Conservation (phyloP, 1,284 basidiomycete genomes). For the Puccinia coronata region DNA sequence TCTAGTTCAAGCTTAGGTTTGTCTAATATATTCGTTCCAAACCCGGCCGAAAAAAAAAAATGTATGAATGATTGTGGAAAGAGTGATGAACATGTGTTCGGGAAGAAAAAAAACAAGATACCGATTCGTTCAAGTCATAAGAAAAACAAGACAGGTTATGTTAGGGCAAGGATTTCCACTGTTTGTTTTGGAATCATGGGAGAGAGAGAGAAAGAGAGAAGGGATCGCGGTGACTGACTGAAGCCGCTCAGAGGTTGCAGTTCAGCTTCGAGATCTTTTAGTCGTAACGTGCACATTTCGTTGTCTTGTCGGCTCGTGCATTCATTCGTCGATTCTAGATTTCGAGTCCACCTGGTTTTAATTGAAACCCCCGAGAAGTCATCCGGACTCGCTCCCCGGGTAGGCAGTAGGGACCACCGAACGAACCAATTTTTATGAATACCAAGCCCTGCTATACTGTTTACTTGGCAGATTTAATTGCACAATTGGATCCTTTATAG, state of each 20-base stretch:
- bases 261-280: constrained; percentile 17
- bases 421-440: too few relatives aligned
- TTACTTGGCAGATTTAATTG: too few relatives aligned
- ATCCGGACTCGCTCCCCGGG: too few relatives aligned
- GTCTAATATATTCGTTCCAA: not conserved
- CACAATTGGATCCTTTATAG: too few relatives aligned
- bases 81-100: not conserved
- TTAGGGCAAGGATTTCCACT: not conserved
- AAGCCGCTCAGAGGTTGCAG: constrained; percentile 18
- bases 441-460: too few relatives aligned
- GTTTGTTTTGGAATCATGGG: not conserved
- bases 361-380: too few relatives aligned
- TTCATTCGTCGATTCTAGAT: too few relatives aligned
- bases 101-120: not conserved
- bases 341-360: too few relatives aligned
- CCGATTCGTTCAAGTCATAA: too few relatives aligned
- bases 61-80: not conserved
- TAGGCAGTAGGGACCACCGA: too few relatives aligned
- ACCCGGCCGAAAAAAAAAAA: not conserved
- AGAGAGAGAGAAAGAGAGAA: not conserved
- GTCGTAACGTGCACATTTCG: not conserved
- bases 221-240: not conserved
- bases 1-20: constrained; percentile 37
- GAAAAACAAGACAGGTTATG: too few relatives aligned
- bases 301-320: not conserved